Percentiles rank a stretch among this genome's conserved stretches.
These are phyloP conservation scores for Saccharomycopsis schoenii DNA, from an alignment of 805 yeast genomes.

Conservation along the genomic window DNA sequence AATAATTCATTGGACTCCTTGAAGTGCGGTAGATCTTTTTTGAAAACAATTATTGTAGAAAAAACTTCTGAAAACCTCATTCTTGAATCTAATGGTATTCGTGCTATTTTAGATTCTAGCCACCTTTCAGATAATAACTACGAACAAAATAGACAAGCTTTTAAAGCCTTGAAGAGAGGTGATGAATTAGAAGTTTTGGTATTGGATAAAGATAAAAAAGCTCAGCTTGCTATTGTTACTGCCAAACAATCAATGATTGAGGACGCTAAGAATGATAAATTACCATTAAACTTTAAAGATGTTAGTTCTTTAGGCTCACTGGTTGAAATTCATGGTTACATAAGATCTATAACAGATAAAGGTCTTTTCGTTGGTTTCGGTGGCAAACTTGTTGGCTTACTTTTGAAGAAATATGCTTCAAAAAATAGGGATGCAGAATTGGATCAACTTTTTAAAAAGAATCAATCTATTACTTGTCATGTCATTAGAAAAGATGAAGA, in stretches of 20 bases:
- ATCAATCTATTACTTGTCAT: slow-evolving; percentile 64
- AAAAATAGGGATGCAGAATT: slow-evolving; percentile 45
- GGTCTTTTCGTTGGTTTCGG: slow-evolving; percentile 83
- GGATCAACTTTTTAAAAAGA: slow-evolving; percentile 41
- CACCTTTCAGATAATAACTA: slow-evolving; percentile 70
- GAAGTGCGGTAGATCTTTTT: slow-evolving; percentile 51
- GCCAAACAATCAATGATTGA: slow-evolving; percentile 57
- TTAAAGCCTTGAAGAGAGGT: slow-evolving; percentile 59
- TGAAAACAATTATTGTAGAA: slow-evolving; percentile 54
- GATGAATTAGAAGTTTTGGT: slow-evolving; percentile 48
- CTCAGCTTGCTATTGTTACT: slow-evolving; percentile 52
- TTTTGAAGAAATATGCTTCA: slow-evolving; percentile 62
- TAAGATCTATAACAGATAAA: slow-evolving; percentile 63
- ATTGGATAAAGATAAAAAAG: slow-evolving; percentile 53
- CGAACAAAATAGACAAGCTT: slow-evolving; percentile 57
- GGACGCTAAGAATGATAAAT: slow-evolving; percentile 41
- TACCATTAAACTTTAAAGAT: slow-evolving; percentile 57
- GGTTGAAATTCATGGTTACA: slow-evolving; percentile 54
- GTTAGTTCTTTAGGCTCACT: slow-evolving; percentile 32
- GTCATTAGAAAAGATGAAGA: slow-evolving; percentile 62
- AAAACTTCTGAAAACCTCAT: slow-evolving; percentile 65
- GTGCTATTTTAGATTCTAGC: slow-evolving; percentile 65
- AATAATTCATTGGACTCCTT: slow-evolving; percentile 27
- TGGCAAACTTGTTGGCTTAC: slow-evolving; percentile 72
- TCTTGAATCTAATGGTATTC: slow-evolving; percentile 36